Conservation (phyloP, 352 stramenopile genomes). For the Elongisporangium prolatum region DNA sequence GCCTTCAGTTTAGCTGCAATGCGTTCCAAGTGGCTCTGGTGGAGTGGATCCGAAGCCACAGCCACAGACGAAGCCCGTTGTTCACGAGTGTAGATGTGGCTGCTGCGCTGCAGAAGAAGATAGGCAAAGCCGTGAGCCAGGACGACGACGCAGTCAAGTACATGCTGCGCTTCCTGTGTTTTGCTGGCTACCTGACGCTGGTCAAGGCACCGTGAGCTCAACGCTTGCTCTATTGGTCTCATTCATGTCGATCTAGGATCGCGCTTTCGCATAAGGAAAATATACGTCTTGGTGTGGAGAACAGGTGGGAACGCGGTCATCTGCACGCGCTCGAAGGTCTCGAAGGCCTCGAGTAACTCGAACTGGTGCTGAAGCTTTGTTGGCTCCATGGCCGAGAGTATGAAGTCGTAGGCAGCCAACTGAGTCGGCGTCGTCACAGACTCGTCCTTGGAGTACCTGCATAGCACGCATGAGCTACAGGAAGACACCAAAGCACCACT, state of each 20-base stretch:
- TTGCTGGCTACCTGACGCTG: constrained; percentile 36
- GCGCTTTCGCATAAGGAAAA: constrained; percentile 40
- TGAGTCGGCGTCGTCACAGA: constrained; percentile 35
- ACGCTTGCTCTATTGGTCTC: background rate
- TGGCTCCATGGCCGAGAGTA: constrained; percentile 49
- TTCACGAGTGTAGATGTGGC: constrained; percentile 19
- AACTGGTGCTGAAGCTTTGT: constrained; percentile 32
- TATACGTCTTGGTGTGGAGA: constrained; percentile 43
- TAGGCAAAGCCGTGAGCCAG: constrained; percentile 5
- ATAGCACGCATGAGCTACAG: background rate
- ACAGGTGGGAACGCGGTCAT: constrained; percentile 24
- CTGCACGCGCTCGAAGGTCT: constrained; percentile 41
- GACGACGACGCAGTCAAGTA: constrained; percentile 25
- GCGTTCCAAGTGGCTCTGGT: constrained; percentile 35
- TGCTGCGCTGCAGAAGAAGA: constrained; percentile 1
- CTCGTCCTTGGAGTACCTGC: constrained; percentile 80
- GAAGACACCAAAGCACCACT: background rate
- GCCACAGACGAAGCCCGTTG: constrained; percentile 17
- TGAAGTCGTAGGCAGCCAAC: constrained; percentile 50
- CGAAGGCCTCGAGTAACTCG: constrained; percentile 37
- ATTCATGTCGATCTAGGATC: background rate
- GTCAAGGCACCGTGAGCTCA: constrained; percentile 17
- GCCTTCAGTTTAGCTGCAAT: constrained; percentile 50
- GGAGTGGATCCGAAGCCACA: constrained; percentile 39
- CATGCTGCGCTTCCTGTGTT: constrained; percentile 50